Evolutionary conservation across 176 grass and related monocot species (phyloP), one percentile per base, ranked within the genome.

Genomic region (Themeda triandra): DNA sequence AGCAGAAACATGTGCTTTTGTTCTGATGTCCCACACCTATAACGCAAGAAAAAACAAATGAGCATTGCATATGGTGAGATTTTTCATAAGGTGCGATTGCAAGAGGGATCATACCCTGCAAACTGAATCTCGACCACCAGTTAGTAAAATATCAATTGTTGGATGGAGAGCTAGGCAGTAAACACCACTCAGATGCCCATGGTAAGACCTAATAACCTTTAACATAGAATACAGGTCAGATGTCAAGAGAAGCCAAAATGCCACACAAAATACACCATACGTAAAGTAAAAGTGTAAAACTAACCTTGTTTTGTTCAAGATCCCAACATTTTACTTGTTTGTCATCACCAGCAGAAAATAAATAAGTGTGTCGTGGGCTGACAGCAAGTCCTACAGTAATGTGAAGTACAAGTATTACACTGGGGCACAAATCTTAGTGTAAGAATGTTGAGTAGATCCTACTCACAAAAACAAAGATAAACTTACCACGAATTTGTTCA

Each of bases 281-380:
- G 23, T 73, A 86, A 69, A 80, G 23, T 51, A 73, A 73, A 80
- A 7, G 56, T 66, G 32, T 42, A 74, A 77, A 80, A 7, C 63
- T 63, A 87, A 99, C 96, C 93, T 99, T 99, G 81, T 99, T 99
- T 82, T 99, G 96, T 89, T 99, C 96, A 87, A 99, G 96, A 64
- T 99, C 96, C 96, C 96, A 99, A 78, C 96, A 99, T 80, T 99
- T 99, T 42, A 99, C 96, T 99, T 99, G 96, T 83, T 99, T 99
- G 79, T 99, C 96, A 92, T 96, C 96, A 75, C 96, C 96, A 91
- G 96, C 96, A 68, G 96, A 99, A 90, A 99, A 99, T 80, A 99
- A 87, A 83, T 99, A 99, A 23, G 96, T 99, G 53, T 99, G 93
- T 8, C 83, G 81, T 59, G 94, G 91, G 85, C 93, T 96, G 83